phyloP scores from a whole-genome alignment of 148 eudicot genomes.

The Diospyros kaki region DNA sequence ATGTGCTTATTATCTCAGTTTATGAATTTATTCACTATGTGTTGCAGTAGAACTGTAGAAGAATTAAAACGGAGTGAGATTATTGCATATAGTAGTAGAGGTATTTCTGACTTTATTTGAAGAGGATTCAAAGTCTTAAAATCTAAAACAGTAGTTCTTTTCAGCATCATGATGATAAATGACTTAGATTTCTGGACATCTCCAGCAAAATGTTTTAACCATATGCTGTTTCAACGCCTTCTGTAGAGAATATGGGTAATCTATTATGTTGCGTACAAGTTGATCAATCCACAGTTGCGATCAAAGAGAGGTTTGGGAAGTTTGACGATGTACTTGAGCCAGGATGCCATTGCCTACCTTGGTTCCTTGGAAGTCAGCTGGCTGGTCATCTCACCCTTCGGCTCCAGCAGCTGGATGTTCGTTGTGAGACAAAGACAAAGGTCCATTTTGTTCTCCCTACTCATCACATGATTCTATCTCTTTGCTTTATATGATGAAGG shows the following conservation, averaged over 20 bases:
- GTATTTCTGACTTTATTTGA: no score
- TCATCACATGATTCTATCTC: neutral
- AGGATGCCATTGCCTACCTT: constrained; percentile 53
- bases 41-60: no score
- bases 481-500: neutral
- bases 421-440: constrained; percentile 51
- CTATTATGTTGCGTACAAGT: constrained; percentile 38
- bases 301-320: constrained; percentile 48
- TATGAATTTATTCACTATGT: no score
- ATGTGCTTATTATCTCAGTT: no score
- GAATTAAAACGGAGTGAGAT: no score
- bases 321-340: constrained; percentile 46
- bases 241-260: constrained; percentile 24
- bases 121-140: no score
- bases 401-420: constrained; percentile 40
- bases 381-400: constrained; percentile 45
- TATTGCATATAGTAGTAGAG: no score
- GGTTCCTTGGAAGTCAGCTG: constrained; percentile 42
- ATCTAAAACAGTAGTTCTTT: neutral
- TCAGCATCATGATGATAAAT: neutral
- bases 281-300: constrained; percentile 46
- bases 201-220: neutral
- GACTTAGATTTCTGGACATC: neutral
- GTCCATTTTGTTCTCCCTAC: constrained; percentile 13
- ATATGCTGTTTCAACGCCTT: neutral